phyloP scores from a whole-genome alignment of 352 stramenopile species.

The Thalassiosira tumida region DNA sequence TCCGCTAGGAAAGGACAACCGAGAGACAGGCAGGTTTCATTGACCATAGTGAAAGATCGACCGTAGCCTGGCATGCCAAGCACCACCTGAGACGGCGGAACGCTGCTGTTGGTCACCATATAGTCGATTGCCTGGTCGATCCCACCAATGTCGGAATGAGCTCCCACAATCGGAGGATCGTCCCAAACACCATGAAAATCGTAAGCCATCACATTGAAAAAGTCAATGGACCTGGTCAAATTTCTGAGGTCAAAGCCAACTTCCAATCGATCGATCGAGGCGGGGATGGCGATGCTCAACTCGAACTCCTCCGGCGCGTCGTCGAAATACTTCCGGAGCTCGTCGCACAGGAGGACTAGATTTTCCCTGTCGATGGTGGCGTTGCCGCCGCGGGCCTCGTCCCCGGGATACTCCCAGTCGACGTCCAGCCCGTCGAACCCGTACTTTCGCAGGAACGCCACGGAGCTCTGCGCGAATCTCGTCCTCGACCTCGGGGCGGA shows the following conservation, averaged over 20 bases:
- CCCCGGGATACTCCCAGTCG: constrained; percentile 78
- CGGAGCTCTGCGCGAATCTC: constrained; percentile 80
- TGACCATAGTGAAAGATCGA: constrained; percentile 78
- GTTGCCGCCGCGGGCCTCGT: constrained; percentile 78
- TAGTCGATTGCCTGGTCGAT: constrained; percentile 81
- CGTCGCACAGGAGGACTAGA: constrained; percentile 77
- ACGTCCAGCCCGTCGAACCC: constrained; percentile 79
- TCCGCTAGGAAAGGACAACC: constrained; percentile 76
- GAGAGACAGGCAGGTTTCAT: constrained; percentile 73
- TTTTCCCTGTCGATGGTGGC: constrained; percentile 71
- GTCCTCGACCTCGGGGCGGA: constrained; percentile 67
- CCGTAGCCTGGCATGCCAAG: constrained; percentile 78
- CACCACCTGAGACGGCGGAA: constrained; percentile 75
- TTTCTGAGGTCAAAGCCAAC: constrained; percentile 77
- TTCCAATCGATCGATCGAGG: constrained; percentile 58
- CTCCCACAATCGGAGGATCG: constrained; percentile 70
- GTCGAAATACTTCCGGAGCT: constrained; percentile 82
- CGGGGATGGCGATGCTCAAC: constrained; percentile 81
- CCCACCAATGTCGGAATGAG: constrained; percentile 77
- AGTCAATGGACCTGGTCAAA: constrained; percentile 74
- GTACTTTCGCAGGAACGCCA: constrained; percentile 80
- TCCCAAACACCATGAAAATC: constrained; percentile 83
- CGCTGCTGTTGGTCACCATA: constrained; percentile 77
- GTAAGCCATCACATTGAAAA: constrained; percentile 85
- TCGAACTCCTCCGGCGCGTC: constrained; percentile 82